Conservation (phyloP, 2,329 filamentous ascomycete genomes). For the Westerdykella aurantiaca region DNA sequence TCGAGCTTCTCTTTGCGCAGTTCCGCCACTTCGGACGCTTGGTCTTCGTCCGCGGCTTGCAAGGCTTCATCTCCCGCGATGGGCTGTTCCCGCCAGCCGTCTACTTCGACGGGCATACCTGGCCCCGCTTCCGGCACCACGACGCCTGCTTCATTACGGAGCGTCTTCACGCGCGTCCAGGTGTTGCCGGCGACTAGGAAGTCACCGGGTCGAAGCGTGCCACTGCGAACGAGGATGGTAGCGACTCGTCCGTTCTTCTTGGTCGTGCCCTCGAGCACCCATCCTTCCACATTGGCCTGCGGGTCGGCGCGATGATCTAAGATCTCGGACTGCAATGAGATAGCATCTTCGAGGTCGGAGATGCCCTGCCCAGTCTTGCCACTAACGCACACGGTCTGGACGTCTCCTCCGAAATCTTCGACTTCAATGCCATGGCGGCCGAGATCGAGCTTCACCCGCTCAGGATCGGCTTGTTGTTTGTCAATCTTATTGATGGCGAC, state of each 20-base stretch:
- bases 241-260: conserved; percentile 80
- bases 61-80: conserved; percentile 81
- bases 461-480: conserved; percentile 72
- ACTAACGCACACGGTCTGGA: conserved; percentile 84
- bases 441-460: conserved; percentile 84
- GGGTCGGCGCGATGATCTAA: conserved; percentile 80
- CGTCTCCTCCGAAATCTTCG: conserved; percentile 91
- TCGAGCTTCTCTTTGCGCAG: conserved; percentile 69
- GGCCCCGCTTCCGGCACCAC: conserved; percentile 69
- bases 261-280: conserved; percentile 86
- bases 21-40: conserved; percentile 69
- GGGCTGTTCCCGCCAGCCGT: conserved; percentile 90
- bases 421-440: conserved; percentile 78
- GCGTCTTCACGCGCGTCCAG: conserved; percentile 76
- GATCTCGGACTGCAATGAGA: conserved; percentile 78
- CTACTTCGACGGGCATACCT: conserved; percentile 83
- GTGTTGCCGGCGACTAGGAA: conserved; percentile 81
- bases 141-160: conserved; percentile 78
- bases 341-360: conserved; percentile 84
- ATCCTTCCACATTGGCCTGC: conserved; percentile 77
- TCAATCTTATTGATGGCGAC: conserved; percentile 98
- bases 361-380: conserved; percentile 93
- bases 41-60: conserved; percentile 72
- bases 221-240: conserved; percentile 81
- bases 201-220: conserved; percentile 75